Evolutionary conservation across 2,329 filamentous ascomycete genomes (phyloP).

Genomic region (Fonsecaea pedrosoi): DNA sequence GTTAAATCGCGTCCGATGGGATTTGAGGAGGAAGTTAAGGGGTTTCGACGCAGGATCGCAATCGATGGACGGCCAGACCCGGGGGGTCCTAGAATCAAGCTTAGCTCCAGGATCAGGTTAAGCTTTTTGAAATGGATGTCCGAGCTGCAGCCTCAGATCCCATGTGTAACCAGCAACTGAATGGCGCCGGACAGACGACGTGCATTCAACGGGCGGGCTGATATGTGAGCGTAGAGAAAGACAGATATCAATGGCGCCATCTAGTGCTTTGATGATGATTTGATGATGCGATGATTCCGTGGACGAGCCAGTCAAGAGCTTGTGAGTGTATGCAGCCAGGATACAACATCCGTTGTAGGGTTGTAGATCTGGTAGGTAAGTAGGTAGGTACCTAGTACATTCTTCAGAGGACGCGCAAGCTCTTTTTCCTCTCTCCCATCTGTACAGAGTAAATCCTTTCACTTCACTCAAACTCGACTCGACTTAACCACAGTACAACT

Average conservation of each 20-base stretch:
- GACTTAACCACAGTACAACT: background rate
- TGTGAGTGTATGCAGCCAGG: background rate
- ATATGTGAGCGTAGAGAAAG: background rate
- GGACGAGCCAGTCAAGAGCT: background rate
- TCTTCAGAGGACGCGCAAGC: background rate
- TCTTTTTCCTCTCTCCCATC: background rate
- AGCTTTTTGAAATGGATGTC: constrained; percentile 1
- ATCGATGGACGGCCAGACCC: background rate
- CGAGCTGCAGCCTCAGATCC: background rate
- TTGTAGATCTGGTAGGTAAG: background rate
- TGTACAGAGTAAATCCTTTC: background rate
- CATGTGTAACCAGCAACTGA: background rate
- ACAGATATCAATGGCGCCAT: constrained; percentile 5
- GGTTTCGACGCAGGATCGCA: background rate
- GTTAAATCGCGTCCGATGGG: background rate
- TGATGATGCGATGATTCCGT: background rate
- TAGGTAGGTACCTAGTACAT: background rate
- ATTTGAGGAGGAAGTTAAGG: background rate
- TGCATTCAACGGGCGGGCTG: background rate
- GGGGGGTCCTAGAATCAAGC: background rate
- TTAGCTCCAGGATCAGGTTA: background rate
- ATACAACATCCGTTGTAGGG: background rate
- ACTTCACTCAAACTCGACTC: background rate
- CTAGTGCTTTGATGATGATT: background rate
- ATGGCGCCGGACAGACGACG: background rate